phyloP scores from a whole-genome alignment of 169 alveolate species.

The Amoebophrya sp. region DNA sequence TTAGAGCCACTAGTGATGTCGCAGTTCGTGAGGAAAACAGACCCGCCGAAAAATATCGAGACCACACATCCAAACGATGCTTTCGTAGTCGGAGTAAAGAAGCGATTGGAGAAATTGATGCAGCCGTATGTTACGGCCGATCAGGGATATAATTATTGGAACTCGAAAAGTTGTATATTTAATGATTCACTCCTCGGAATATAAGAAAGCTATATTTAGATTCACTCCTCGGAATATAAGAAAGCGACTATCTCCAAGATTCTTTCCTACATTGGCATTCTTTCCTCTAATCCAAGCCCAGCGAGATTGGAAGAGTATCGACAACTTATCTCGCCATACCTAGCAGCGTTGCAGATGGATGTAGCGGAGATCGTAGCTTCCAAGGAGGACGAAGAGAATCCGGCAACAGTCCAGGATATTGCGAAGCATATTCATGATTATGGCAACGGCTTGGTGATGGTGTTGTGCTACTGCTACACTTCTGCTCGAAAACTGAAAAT shows the following conservation, averaged over 20 bases:
- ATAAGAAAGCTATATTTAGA: too few species aligned
- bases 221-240: too few species aligned
- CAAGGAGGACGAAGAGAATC: constrained; percentile 16
- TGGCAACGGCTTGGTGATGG: too few species aligned
- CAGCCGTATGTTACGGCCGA: background rate
- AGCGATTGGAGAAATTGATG: background rate
- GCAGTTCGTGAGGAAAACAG: constrained; percentile 14
- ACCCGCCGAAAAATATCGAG: constrained; percentile 24
- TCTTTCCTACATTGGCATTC: too few species aligned
- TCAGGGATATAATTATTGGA: too few species aligned
- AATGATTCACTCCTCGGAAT: too few species aligned
- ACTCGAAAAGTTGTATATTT: too few species aligned
- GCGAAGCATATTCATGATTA: background rate
- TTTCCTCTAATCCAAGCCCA: too few species aligned
- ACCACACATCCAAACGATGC: background rate
- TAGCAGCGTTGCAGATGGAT: background rate
- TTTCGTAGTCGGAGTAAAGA: background rate
- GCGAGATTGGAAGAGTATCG: background rate
- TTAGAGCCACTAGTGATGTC: background rate
- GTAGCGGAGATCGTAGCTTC: background rate
- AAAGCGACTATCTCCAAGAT: too few species aligned
- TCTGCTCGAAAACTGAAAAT: too few species aligned
- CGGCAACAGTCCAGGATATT: background rate
- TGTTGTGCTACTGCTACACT: too few species aligned
- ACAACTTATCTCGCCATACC: background rate